Conservation (phyloP, 1,284 basidiomycete genomes). For the Cryptococcus sp. region DNA sequence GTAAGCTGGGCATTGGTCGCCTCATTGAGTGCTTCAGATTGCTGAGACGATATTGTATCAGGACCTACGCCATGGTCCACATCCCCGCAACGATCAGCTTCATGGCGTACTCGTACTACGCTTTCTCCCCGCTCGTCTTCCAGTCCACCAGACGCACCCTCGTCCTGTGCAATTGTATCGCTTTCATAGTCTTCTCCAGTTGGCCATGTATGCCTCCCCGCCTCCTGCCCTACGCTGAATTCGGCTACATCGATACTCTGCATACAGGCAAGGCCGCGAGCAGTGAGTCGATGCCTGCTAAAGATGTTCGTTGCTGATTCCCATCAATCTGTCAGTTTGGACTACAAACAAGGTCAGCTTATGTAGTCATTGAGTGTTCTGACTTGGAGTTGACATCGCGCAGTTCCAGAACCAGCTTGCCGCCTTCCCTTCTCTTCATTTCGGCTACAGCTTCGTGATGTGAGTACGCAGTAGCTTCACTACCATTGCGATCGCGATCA, state of each 20-base stretch:
- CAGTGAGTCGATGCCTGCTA: constrained; percentile 21
- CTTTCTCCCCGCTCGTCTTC: constrained; percentile 41
- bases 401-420: constrained; percentile 49
- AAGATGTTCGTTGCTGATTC: neutral
- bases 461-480: constrained; percentile 21
- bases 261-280: constrained; percentile 43
- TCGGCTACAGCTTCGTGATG: constrained; percentile 46
- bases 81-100: constrained; percentile 52
- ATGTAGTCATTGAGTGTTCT: neutral
- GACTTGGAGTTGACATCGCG: constrained; percentile 2
- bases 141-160: constrained; percentile 47
- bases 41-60: constrained; percentile 7
- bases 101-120: constrained; percentile 46
- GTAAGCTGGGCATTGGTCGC: constrained; percentile 19
- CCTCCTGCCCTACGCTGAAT: constrained; percentile 40
- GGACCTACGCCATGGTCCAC: constrained; percentile 52
- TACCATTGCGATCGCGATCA: too few relatives aligned
- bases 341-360: constrained; percentile 40
- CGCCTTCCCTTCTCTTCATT: constrained; percentile 42
- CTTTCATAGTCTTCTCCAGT: constrained; percentile 50
- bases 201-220: constrained; percentile 54
- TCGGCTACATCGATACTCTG: constrained; percentile 43
- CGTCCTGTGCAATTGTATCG: constrained; percentile 49
- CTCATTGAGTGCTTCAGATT: neutral
- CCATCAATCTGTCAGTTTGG: constrained; percentile 23